Evolutionary conservation across 2,329 filamentous ascomycete species (phyloP), one percentile per base, ranked within the genome.

Genomic region (Volutella citrinella): DNA sequence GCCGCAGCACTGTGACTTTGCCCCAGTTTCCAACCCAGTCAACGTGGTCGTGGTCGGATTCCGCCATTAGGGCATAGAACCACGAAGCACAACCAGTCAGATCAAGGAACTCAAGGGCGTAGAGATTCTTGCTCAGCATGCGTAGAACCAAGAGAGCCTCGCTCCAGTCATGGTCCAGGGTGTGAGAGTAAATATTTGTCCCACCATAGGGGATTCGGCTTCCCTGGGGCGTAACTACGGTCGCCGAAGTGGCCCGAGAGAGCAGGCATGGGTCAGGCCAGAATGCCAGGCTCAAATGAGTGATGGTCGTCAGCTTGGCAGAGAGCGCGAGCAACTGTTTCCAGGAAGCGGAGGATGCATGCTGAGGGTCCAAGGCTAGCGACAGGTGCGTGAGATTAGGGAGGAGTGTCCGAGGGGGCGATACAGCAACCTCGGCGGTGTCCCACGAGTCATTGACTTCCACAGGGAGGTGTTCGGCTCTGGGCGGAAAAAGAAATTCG

Each of bases 191-290:
- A 8, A 66, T 60, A 7, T 69, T 73, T 3, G 76, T 78, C 13
- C 70, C 74, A 21, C 72, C 67, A 42, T 78, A 80, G 22, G 70
- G 68, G 9, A 78, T 55, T 11, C 51, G 56, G 19, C 49, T 60
- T 18, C 65, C 72, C 19, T 65, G 57, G 5, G 63, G 60, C 5
- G 69, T 67, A 2, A 65, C 56, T 3, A 80, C 56, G 3, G 69
- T 68, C 1, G 72, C 59, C 17, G 62, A 62, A 37, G 65, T 69
- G 7, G 76, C 68, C 43, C 74, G 72, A 8, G 74, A 73, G 3
- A 75, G 76, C n/a, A 78, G 57, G 12, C 68, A 69, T 3, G 79
- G 79, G 30, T 70, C 68, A 2, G 79, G 78, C 79, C 79, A 82
- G 51, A 72, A 74, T 12, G 77, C 76, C 7, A 82, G 64, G 43